phyloP scores from a whole-genome alignment of 345 rosid genomes.

The Gossypium bickii region DNA sequence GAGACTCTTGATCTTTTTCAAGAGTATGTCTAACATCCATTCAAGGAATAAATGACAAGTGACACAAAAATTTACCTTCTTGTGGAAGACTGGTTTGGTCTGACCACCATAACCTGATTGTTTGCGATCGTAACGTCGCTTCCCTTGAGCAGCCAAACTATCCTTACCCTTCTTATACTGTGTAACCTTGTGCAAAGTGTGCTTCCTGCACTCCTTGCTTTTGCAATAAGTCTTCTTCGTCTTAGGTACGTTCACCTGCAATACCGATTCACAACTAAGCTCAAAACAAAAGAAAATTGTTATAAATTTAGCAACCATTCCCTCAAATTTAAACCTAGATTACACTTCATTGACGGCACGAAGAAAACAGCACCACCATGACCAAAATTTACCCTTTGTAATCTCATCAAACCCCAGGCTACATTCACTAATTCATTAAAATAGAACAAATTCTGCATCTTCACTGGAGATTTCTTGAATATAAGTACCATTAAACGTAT shows the following conservation, averaged over 20 bases:
- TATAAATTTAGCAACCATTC: background rate
- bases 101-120: slow-evolving; percentile 93
- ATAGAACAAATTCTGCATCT: background rate
- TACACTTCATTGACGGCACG: background rate
- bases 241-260: slow-evolving; percentile 81
- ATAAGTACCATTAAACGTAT: background rate
- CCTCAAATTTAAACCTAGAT: background rate
- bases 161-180: slow-evolving; percentile 92
- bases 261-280: background rate
- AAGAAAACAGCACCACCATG: background rate
- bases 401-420: background rate
- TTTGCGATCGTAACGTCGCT: slow-evolving; percentile 80
- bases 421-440: background rate
- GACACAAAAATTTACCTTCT: slow-evolving; percentile 46
- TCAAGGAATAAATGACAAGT: background rate
- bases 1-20: background rate
- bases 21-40: background rate
- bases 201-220: slow-evolving; percentile 66
- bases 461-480: background rate
- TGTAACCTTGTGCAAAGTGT: slow-evolving; percentile 85
- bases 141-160: slow-evolving; percentile 81
- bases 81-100: slow-evolving; percentile 89
- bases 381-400: background rate
- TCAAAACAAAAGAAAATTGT: background rate
- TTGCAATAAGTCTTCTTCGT: slow-evolving; percentile 81